These are phyloP conservation scores for Eimeria necatrix DNA, from an alignment of 169 alveolate genomes.

Conservation along the genomic window DNA sequence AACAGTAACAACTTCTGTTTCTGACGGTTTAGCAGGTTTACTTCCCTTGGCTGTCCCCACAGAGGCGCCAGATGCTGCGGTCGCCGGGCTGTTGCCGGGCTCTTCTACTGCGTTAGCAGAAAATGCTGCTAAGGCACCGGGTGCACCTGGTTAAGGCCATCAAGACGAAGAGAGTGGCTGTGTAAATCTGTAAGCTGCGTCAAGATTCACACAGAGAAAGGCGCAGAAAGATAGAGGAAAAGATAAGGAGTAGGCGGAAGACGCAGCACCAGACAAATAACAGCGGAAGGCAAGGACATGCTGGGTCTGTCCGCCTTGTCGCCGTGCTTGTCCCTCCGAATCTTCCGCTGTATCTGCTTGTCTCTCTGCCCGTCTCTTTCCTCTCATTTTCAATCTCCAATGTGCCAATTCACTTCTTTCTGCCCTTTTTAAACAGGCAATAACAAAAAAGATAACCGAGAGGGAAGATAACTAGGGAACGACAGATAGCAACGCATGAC, in stretches of 20 bases:
- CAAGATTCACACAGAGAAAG: no score
- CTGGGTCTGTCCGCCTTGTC: no score
- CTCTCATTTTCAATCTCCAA: not conserved
- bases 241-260: not conserved
- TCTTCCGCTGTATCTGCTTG: not conserved
- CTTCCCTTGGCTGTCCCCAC: no score
- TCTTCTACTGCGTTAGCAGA: not conserved
- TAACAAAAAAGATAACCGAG: no score
- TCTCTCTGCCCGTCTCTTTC: not conserved
- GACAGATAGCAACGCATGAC: no score
- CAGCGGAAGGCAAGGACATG: not conserved
- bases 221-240: not conserved
- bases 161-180: not conserved
- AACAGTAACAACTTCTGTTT: no score
- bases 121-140: not conserved
- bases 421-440: no score
- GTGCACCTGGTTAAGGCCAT: not conserved
- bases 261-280: not conserved
- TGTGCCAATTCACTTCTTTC: not conserved
- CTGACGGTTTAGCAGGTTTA: no score
- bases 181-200: no score
- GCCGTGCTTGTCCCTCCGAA: no score
- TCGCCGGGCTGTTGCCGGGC: not conserved
- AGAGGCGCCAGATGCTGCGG: no score
- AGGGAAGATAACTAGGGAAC: no score